Evolutionary conservation across 345 rosid species (phyloP), one percentile per base, ranked within the genome.

Genomic region (Bruguiera sexangula): DNA sequence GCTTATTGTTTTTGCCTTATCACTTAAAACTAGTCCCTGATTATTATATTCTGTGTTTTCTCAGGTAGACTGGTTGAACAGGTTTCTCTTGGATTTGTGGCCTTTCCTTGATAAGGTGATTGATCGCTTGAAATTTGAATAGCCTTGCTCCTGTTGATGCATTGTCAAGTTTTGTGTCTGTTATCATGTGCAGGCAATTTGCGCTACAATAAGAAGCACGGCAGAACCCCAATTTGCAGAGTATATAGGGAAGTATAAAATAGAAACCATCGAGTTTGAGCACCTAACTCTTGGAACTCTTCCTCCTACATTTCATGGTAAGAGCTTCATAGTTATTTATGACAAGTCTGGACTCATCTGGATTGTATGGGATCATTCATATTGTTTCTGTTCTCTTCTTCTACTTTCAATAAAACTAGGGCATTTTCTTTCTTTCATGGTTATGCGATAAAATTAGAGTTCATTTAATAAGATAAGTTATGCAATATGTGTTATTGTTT

Each of bases 21-120:
- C 36, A 48, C 37, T 5, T 51, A 46, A 62, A 30, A 52, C 9
- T 32, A 15, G 19, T 43, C 31, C 59, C 10, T 67, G 8, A 54
- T 71, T 60, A 67, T 50, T 32, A 13, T 20, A 19, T 46, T 51
- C 30, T 51, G n/a, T 66, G 69, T 29, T 64, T 50, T 22, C 62
- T 30, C 70, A 90, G 96, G 91, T 90, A 22, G 93, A 90, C 30
- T 90, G 93, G 96, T 66, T 90, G 62, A 90, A 90, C 83, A 88
- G 69, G 76, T 78, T 88, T 82, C 69, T 90, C 63, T 69, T 75
- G 2, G 77, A 82, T 73, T 77, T 86, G 87, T 90, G 96, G 96
- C 89, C 96, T 19, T 85, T 80, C 80, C 89, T 90, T 50, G 88
- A 90, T 39, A 86, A 90, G 91, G 96, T 89, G 3, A 51, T 62